Percentiles rank a stretch among this genome's conserved stretches.
Conservation (phyloP, 2,329 filamentous ascomycete genomes). For the Pseudocercospora macadamiae region DNA sequence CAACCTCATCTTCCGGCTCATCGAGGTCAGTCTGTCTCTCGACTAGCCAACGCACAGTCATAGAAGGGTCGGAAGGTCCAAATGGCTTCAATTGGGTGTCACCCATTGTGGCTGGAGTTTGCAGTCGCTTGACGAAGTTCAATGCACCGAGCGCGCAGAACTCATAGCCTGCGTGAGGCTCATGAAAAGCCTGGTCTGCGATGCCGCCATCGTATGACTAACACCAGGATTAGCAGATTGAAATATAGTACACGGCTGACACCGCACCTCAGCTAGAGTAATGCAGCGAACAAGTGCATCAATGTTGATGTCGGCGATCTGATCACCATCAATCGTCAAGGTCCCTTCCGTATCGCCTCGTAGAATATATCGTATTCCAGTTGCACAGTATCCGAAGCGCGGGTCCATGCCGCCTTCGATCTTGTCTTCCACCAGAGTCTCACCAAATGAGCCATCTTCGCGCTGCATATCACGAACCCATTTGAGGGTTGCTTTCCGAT, state of each 20-base stretch:
- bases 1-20: slow-evolving; percentile 42
- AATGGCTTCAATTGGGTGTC: slow-evolving; percentile 16
- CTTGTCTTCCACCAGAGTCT: slow-evolving; percentile 65
- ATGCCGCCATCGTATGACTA: slow-evolving; percentile 85
- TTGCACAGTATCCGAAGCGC: slow-evolving; percentile 84
- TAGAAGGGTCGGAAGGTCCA: slow-evolving; percentile 43
- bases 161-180: slow-evolving; percentile 88
- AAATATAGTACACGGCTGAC: slow-evolving; percentile 9
- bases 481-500: slow-evolving; percentile 65
- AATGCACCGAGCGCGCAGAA: slow-evolving; percentile 85
- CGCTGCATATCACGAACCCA: slow-evolving; percentile 82
- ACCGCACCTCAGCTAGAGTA: slow-evolving; percentile 56
- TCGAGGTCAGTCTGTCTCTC: slow-evolving; percentile 48
- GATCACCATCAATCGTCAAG: slow-evolving; percentile 56
- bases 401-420: slow-evolving; percentile 83
- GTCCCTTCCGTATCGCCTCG: slow-evolving; percentile 54
- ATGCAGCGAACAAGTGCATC: slow-evolving; percentile 72
- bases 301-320: slow-evolving; percentile 74
- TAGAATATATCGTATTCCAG: slow-evolving; percentile 80
- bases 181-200: slow-evolving; percentile 74
- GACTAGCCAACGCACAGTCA: slow-evolving; percentile 51
- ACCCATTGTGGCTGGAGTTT: slow-evolving; percentile 7
- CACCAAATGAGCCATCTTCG: slow-evolving; percentile 86
- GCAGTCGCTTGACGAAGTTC: slow-evolving; percentile 69
- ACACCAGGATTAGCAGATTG: slow-evolving; percentile 39